Base-by-base conservation (phyloP, 345 rosid genomes). In the Aquilaria yunnanensis region DNA sequence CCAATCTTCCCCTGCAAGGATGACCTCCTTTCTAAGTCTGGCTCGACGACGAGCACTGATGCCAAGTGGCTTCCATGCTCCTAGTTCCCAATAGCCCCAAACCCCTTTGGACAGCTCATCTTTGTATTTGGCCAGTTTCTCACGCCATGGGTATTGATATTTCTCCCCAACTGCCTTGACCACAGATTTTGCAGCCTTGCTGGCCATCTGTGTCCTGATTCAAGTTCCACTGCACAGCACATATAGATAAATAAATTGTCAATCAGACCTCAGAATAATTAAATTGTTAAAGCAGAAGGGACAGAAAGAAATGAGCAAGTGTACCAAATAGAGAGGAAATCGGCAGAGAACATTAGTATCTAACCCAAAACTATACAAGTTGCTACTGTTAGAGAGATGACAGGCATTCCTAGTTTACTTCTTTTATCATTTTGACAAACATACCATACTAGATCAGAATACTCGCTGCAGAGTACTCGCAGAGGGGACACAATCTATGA, bases 31-130 rank as follows among this genome's bases (percentile, higher is more conserved):
- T 54, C 97, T 85, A 12, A 93, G 90, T 75, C 87, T 85, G 8
- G 98, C 97, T 32, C 98, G 76, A 48, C 80, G 82, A 0, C 97
- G 88, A 0, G 80, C 94, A n/a, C 94, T 93, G 55, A 93, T 87
- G 70, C 87, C 88, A 2, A 90, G 78, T 2, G 96, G 93, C 49
- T 85, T 93, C 97, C 97, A 93, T 3, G 90, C 90, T 13, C 97
- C 98, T 6, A 84, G 81, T 64, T 93, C 78, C 98, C 97, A 90
- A 65, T 85, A 93, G 43, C 97, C 97, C 90, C 92, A 93, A 9
- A 81, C 92, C 10, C 96, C 98, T 80, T 86, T 93, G 0, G 86
- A 62, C 51, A 93, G 76, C 77, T 93, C 98, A 2, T 68, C 73
- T 69, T 75, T 83, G 80, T 90, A 85, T 34, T 90, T 90, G 12